Base-by-base conservation (phyloP, 2,329 filamentous ascomycete genomes). In the Emergomyces pasteurianus region DNA sequence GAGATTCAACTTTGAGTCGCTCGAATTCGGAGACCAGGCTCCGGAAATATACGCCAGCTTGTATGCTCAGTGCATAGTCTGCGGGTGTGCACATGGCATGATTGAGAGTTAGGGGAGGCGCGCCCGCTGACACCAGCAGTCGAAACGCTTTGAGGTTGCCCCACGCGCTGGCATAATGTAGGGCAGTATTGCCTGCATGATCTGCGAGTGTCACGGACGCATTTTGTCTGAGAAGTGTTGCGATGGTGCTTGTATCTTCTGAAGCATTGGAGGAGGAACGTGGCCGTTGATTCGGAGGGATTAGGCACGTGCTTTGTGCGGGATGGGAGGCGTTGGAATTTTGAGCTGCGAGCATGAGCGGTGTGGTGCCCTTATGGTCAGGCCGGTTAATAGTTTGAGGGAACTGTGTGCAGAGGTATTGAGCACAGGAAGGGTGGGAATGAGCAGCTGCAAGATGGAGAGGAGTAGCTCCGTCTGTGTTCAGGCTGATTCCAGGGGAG, bases 11-110 rank as follows among this genome's bases (percentile, higher is more conserved):
- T 42, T 60, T 62, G 34, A 49, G 53, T 23, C 58, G 58, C n/a
- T 62, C 62, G 46, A 56, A 65, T 67, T 94, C 89, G 0, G 80
- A 80, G 4, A 94, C 85, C 59, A 95, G 74, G 16, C 84, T 84
- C 74, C 89, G 90, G 63, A 94, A 86, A 70, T 95, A 94, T 0
- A 91, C 87, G 74, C 95, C 90, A 1, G 89, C 89, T 70, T 90
- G 87, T 8, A 90, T 86, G 0, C 88, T 92, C 16, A 88, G 85
- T 64, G 86, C 89, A 72, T 95, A 95, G 21, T 86, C 84, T n/a
- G 91, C 81, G 0, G 91, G 87, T 1, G 86, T 91, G 89, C 90
- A 95, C 69, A 84, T 86, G 79, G 86, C 90, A 1, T 84, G 77
- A 70, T 95, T 95, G 66, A 81, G 80, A 60, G 83, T 83, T 60